Base-by-base conservation (phyloP, 2,329 filamentous ascomycete genomes). In the Fusarium guadeloupense region DNA sequence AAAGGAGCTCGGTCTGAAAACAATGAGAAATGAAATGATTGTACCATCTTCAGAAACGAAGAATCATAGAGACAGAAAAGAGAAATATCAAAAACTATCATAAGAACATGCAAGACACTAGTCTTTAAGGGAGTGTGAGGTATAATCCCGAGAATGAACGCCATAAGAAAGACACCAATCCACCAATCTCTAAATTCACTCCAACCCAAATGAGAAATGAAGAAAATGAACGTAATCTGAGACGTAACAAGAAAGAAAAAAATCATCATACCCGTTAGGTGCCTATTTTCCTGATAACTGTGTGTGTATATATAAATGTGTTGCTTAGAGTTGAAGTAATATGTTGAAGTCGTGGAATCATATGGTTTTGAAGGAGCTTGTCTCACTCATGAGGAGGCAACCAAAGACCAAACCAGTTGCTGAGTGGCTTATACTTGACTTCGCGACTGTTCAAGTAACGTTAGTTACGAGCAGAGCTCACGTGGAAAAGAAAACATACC, bases 331-430 rank as follows among this genome's bases (percentile, higher is more conserved):
- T 19, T 23, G 23, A 39, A 49, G 25, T 41, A 19, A 19, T 26
- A 21, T 16, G 26, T 12, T 23, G 17, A 40, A 37, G 34, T 42
- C 16, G 46, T 44, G 16, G 28, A 42, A 48, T 17, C 28, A 39
- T 38, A 4, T n/a, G 8, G 40, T 38, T 40, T 26, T 14, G 43
- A 20, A 30, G 16, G 26, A 26, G 13, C 35, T 21, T 28, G 14
- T 10, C 16, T 62, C 39, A 55, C 25, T 53, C 53, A 14, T 67
- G 56, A 54, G 62, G 62, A 20, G 68, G 68, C 20, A 70, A 35
- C 68, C 68, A 70, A 43, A 70, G 55, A 41, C 66, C 66, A 28
- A 69, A 70, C 68, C 68, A 70, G 35, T 69, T 70, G 38, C 64
- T 62, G 25, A 70, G 66, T 6, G 68, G 68, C 50, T 69, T 70